Evolutionary conservation across 345 rosid species (phyloP).

Genomic region (Aquilaria malaccensis): DNA sequence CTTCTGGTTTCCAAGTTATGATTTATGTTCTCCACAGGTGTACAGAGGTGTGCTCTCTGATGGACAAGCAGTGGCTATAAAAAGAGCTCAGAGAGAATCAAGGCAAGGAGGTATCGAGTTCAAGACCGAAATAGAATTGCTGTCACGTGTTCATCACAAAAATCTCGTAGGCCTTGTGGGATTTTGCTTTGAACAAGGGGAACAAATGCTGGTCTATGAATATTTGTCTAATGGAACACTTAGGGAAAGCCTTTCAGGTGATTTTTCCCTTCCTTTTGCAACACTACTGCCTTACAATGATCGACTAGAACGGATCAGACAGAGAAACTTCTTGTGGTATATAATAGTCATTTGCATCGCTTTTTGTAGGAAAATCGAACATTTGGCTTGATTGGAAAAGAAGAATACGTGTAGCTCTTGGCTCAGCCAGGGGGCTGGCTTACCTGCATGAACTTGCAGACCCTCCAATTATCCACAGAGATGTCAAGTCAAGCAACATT

Average conservation of each 20-base stretch:
- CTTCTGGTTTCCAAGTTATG: too few relatives aligned
- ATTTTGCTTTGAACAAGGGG: constrained; percentile 86
- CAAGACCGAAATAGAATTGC: constrained; percentile 95
- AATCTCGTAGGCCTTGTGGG: constrained; percentile 93
- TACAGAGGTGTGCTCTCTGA: constrained; percentile 73
- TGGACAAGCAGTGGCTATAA: constrained; percentile 72
- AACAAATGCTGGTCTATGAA: constrained; percentile 87
- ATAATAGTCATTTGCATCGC: background rate
- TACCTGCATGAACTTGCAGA: constrained; percentile 94
- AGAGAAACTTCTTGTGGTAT: background rate
- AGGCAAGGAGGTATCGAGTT: constrained; percentile 94
- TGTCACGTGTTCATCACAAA: constrained; percentile 92
- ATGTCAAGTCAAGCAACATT: constrained; percentile 82
- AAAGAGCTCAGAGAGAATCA: constrained; percentile 89
- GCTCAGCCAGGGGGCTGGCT: constrained; percentile 87
- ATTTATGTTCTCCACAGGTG: constrained; percentile 35
- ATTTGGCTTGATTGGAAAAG: constrained; percentile 81
- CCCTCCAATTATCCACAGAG: constrained; percentile 96
- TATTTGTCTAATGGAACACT: constrained; percentile 82
- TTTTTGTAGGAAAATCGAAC: constrained; percentile 50
- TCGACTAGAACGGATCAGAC: too few relatives aligned
- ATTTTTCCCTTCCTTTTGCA: too few relatives aligned
- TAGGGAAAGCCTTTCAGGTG: constrained; percentile 74
- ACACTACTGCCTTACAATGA: too few relatives aligned
- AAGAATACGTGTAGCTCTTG: constrained; percentile 77